Base-by-base conservation (phyloP, 1,284 basidiomycete species). In the Boletus mariae region DNA sequence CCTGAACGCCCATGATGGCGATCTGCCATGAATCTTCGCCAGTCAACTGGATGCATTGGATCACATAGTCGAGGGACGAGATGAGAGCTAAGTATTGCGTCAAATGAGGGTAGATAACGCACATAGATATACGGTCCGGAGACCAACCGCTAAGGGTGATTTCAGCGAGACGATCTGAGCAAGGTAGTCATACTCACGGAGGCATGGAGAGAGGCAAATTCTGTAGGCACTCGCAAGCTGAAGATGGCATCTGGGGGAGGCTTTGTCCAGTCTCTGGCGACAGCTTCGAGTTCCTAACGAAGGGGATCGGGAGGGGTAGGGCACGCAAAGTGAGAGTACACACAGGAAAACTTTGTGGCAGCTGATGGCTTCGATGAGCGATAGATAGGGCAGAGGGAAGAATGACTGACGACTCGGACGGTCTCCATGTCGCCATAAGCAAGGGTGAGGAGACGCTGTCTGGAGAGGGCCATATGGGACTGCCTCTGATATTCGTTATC, bases 371-470 rank as follows among this genome's bases (percentile, higher is more conserved):
- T 51, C 53, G 51, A 47, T 56, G 49, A 53, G 44, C 4, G 32
- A 26, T 28, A 9, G 52, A 10, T 11, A 52, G 46, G 43, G 51
- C 17, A 53, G 44, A 49, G 49, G 52, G 40, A 54, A 51, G 45
- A 53, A 49, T 23, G 23, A 67, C 76, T 50, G 56, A 89, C 88
- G 75, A 85, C 80, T 58, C 83, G 77, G 57, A 92, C 78, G 11
- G 89, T 91, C 71, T 92, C 90, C 84, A 90, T 88, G 42, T 91
- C 89, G 49, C 75, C 84, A 67, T 84, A 89, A n/a, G 80, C 84
- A 55, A 92, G 80, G 49, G 90, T 92, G 60, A 92, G 77, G 57
- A 90, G 80, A 56, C 86, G 81, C 58, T 85, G 85, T 49, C 86
- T 73, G 28, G 83, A 75, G 59, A 89, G 75, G 3, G 84, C 79